Percentiles rank a stretch among this genome's conserved stretches.
Evolutionary conservation across 768 basidiomycete genomes (phyloP).

Genomic region (Tricholoma flavovirens): DNA sequence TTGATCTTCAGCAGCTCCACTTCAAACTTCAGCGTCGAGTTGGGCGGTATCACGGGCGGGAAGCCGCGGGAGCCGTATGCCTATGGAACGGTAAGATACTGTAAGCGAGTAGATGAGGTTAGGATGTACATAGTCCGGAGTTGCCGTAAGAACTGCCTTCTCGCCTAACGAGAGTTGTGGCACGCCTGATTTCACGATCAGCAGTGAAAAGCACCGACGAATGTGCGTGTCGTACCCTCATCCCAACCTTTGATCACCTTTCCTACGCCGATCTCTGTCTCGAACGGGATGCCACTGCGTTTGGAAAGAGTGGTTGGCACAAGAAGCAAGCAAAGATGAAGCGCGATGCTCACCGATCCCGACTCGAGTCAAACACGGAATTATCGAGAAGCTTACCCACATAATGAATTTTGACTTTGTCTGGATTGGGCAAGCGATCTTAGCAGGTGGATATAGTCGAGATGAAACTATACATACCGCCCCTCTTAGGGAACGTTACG

Average conservation of each 20-base stretch:
- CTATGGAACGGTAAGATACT: slow-evolving; percentile 29
- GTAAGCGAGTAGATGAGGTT: background rate
- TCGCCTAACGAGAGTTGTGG: slow-evolving; percentile 69
- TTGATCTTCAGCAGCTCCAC: slow-evolving; percentile 78
- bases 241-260: slow-evolving; percentile 91
- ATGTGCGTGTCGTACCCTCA: slow-evolving; percentile 50
- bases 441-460: background rate
- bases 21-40: slow-evolving; percentile 73
- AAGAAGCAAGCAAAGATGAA: background rate
- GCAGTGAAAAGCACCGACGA: background rate
- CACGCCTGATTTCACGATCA: slow-evolving; percentile 48
- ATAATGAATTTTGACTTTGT: slow-evolving; percentile 74
- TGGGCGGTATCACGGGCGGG: slow-evolving; percentile 73
- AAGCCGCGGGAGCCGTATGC: slow-evolving; percentile 73
- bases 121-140: slow-evolving; percentile 71
- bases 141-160: slow-evolving; percentile 60
- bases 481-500: slow-evolving; percentile 55
- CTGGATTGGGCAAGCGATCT: slow-evolving; percentile 32
- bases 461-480: slow-evolving; percentile 46
- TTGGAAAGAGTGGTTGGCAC: slow-evolving; percentile 8
- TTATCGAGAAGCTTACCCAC: slow-evolving; percentile 66
- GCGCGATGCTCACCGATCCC: slow-evolving; percentile 53
- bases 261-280: slow-evolving; percentile 68
- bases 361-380: slow-evolving; percentile 66
- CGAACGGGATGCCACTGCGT: slow-evolving; percentile 52